Conservation (phyloP, 352 stramenopile species). For the Pseudoperonospora humuli region DNA sequence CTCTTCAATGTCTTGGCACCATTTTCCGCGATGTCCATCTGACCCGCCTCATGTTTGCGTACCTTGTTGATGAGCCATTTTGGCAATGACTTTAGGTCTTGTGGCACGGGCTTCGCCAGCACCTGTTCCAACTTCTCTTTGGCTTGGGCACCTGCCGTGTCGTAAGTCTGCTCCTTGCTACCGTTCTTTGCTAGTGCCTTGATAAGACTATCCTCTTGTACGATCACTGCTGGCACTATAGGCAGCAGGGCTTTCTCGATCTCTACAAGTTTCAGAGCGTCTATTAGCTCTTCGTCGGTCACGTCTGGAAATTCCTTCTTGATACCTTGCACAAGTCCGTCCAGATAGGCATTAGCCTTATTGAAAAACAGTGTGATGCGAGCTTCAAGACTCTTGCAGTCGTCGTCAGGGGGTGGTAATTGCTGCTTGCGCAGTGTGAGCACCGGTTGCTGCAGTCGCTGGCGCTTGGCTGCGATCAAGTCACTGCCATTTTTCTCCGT, state of each 20-base stretch:
- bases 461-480: slow-evolving; percentile 11
- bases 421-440: slow-evolving; percentile 50
- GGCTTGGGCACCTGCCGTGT: neutral
- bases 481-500: slow-evolving; percentile 13
- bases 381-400: slow-evolving; percentile 35
- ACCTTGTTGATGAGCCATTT: slow-evolving; percentile 77
- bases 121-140: slow-evolving; percentile 33
- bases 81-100: slow-evolving; percentile 58
- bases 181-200: slow-evolving; percentile 14
- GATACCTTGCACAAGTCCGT: slow-evolving; percentile 14
- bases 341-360: slow-evolving; percentile 30
- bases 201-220: slow-evolving; percentile 4
- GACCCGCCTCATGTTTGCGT: slow-evolving; percentile 40
- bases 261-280: slow-evolving; percentile 32
- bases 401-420: slow-evolving; percentile 15
- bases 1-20: slow-evolving; percentile 33
- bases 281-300: slow-evolving; percentile 23
- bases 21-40: slow-evolving; percentile 34
- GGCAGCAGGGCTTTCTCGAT: slow-evolving; percentile 31
- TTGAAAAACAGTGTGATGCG: slow-evolving; percentile 39
- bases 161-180: slow-evolving; percentile 2
- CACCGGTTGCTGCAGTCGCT: slow-evolving; percentile 26
- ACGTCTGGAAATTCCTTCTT: slow-evolving; percentile 25
- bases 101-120: slow-evolving; percentile 53
- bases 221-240: slow-evolving; percentile 10